Evolutionary conservation across 2,329 filamentous ascomycete genomes (phyloP).

Genomic region (Huntiella decipiens): DNA sequence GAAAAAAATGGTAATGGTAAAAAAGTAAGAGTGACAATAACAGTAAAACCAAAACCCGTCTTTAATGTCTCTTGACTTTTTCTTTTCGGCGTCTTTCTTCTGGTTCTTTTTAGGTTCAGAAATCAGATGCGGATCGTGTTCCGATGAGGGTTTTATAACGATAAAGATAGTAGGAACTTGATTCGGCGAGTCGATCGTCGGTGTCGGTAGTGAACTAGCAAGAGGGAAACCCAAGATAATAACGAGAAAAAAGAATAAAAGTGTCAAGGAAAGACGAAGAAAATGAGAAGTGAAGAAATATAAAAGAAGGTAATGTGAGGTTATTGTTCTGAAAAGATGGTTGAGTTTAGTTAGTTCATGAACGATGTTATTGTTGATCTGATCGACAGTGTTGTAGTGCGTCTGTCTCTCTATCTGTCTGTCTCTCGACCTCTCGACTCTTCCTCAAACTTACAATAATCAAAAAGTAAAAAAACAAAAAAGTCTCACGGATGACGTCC

Average conservation of each 20-base stretch:
- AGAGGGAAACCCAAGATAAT: neutral
- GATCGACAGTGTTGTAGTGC: no score
- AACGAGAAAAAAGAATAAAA: neutral
- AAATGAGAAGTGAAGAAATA: neutral
- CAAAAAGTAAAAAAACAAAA: neutral
- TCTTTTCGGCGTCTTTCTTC: neutral
- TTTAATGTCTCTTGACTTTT: neutral
- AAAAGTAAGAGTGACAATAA: no score
- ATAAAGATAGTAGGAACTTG: neutral
- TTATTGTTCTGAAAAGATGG: neutral
- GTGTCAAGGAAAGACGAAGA: neutral
- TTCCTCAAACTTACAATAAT: neutral
- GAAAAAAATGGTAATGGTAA: neutral
- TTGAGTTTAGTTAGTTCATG: neutral
- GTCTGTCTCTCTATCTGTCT: no score
- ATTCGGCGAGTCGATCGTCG: neutral
- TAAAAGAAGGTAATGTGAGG: conserved; percentile 1
- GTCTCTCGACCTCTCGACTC: neutral
- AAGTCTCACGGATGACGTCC: neutral
- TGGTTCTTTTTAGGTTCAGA: neutral
- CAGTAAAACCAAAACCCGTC: neutral
- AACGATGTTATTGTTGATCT: neutral
- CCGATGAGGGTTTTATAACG: neutral
- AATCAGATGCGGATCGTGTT: neutral
- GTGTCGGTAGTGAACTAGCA: neutral